Conservation (phyloP, 2,329 filamentous ascomycete species). For the Lizonia empirigonia region DNA sequence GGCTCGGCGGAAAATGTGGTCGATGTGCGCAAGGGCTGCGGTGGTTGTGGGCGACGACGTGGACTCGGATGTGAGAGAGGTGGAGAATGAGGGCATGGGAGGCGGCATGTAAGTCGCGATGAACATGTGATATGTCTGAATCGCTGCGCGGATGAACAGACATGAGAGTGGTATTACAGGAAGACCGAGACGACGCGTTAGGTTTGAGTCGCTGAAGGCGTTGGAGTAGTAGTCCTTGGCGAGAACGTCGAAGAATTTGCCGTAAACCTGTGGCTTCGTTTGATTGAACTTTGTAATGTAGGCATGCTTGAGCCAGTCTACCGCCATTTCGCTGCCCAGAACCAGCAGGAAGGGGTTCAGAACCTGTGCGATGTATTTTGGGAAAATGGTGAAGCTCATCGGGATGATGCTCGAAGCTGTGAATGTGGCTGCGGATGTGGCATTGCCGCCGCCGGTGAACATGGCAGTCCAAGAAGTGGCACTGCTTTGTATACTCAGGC, state of each 20-base stretch:
- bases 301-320: slow-evolving; percentile 95
- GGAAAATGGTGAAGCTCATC: slow-evolving; percentile 87
- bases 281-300: slow-evolving; percentile 99
- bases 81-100: slow-evolving; percentile 70
- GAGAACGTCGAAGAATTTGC: slow-evolving; percentile 86
- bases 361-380: slow-evolving; percentile 85
- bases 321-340: slow-evolving; percentile 92
- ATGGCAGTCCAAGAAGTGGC: slow-evolving; percentile 38
- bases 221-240: slow-evolving; percentile 99
- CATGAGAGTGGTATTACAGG: slow-evolving; percentile 92
- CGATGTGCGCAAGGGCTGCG: slow-evolving; percentile 78
- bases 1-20: slow-evolving; percentile 76
- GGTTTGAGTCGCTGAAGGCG: slow-evolving; percentile 86
- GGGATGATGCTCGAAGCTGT: slow-evolving; percentile 79
- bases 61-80: slow-evolving; percentile 66
- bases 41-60: slow-evolving; percentile 67
- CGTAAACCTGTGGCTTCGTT: slow-evolving; percentile 87
- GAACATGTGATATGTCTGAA: slow-evolving; percentile 99
- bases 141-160: slow-evolving; percentile 89
- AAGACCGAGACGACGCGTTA: slow-evolving; percentile 86
- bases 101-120: slow-evolving; percentile 83
- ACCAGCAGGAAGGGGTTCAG: slow-evolving; percentile 93
- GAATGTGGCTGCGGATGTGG: slow-evolving; percentile 54
- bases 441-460: slow-evolving; percentile 50
- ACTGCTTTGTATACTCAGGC: slow-evolving; percentile 63